Percentiles rank a stretch among this genome's conserved stretches.
These are phyloP conservation scores for Beauveria sp. DNA, from an alignment of 2,329 filamentous ascomycete genomes.

Conservation along the genomic window DNA sequence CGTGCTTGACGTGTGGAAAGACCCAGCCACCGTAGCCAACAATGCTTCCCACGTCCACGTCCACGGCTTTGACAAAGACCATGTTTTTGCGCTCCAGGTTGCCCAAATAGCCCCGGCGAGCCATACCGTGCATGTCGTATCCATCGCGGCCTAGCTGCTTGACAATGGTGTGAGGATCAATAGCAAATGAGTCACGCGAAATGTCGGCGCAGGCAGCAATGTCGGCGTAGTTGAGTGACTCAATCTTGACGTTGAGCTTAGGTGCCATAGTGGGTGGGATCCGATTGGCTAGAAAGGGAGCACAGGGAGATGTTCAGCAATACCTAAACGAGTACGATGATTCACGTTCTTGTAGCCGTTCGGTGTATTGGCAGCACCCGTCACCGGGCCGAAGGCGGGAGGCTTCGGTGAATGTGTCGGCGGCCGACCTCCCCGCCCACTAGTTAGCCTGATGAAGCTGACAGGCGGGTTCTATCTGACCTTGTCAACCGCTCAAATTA, in stretches of 20 bases:
- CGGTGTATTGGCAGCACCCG: background rate
- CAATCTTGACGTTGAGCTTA: conserved; percentile 8
- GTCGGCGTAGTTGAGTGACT: conserved; percentile 12
- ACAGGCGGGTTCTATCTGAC: too few species aligned
- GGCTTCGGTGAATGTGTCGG: background rate
- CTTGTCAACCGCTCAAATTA: background rate
- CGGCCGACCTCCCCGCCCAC: background rate
- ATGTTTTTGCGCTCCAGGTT: conserved; percentile 7
- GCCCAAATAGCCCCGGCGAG: background rate
- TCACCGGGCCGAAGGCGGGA: background rate
- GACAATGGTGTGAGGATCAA: conserved; percentile 13
- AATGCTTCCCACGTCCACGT: conserved; percentile 2
- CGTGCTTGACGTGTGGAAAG: conserved; percentile 4
- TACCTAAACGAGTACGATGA: too few species aligned
- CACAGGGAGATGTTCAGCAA: too few species aligned
- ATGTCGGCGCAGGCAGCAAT: conserved; percentile 10
- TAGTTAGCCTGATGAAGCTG: background rate
- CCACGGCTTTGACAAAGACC: conserved; percentile 12
- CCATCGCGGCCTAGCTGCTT: conserved; percentile 11
- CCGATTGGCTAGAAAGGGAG: background rate
- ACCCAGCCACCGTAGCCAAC: conserved; percentile 12
- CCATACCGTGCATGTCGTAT: conserved; percentile 13
- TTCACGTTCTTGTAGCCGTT: background rate
- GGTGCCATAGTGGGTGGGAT: background rate
- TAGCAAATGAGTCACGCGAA: conserved; percentile 6